Evolutionary conservation across 176 grass and related monocot genomes (phyloP), one percentile per base, ranked within the genome.

Genomic region (Hsuehochloa calcarea): DNA sequence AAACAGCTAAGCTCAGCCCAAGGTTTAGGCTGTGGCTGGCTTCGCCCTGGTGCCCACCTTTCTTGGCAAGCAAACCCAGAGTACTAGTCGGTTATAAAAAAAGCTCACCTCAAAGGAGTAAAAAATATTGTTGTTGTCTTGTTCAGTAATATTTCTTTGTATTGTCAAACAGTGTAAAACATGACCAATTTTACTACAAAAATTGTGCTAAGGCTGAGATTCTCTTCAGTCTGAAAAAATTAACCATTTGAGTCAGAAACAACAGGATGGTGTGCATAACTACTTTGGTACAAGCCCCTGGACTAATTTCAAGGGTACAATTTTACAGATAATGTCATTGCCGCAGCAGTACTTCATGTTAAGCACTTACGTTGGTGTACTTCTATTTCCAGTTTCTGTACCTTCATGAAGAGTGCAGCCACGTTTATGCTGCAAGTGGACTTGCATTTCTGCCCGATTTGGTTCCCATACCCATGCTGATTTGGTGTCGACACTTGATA

Each of bases 381-480:
- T 78, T 51, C 34, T 67, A 23, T 58, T 49, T 63, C 70, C 50
- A 22, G 62, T 76, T 51, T 68, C 49, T 64, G 77, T 70, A 82
- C 52, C 77, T 64, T 65, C 52, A 76, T 77, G 68, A 86, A 76
- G 43, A 77, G 63, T 56, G 35, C 73, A 82, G 22, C 44, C 64
- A 71, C 52, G 70, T 37, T 81, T 64, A 29, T 77, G 54, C 64
- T 89, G 78, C 72, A 71, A 90, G 88, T 71, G 66, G 88, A 44
- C 52, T 37, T 77, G 52, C 83, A 90, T 71, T 90, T 82, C 83
- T 65, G 60, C 45, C 54, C 15, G 78, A 85, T 90, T 82, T 90
- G 88, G 88, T 82, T 86, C 88, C 55, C 72, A 72, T 70, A 82
- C 58, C 78, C 71, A 71, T 86, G 78, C 79, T 78, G 83, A 86